phyloP scores from a whole-genome alignment of 2,329 filamentous ascomycete species.

The Colletotrichum filicis region DNA sequence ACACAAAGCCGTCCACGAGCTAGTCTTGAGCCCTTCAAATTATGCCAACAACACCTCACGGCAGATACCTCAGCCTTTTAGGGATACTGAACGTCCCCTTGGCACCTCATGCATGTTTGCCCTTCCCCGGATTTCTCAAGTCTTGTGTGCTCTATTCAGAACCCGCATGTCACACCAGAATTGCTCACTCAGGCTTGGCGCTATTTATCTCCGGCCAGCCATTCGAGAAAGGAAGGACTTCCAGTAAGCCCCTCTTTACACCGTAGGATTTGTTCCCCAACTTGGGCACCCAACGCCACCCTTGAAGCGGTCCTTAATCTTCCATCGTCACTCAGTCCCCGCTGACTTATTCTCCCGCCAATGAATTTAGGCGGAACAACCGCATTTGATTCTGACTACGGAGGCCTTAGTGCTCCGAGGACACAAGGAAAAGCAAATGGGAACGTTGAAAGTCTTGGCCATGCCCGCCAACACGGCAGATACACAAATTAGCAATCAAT shows the following conservation, averaged over 20 bases:
- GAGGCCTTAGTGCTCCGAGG: neutral
- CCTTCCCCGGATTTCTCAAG: slow-evolving; percentile 19
- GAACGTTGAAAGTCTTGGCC: slow-evolving; percentile 16
- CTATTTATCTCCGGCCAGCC: slow-evolving; percentile 14
- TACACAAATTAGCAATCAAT: slow-evolving; percentile 1
- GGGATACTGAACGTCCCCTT: neutral
- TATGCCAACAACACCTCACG: neutral
- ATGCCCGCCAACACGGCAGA: slow-evolving; percentile 10
- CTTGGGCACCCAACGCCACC: slow-evolving; percentile 14
- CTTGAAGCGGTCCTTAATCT: slow-evolving; percentile 22
- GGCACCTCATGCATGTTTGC: neutral
- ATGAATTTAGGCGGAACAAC: neutral
- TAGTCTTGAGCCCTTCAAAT: neutral
- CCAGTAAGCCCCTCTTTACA: slow-evolving; percentile 20
- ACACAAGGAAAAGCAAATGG: neutral
- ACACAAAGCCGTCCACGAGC: neutral
- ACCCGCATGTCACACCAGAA: slow-evolving; percentile 7
- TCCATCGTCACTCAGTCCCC: slow-evolving; percentile 23
- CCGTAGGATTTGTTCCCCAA: slow-evolving; percentile 25
- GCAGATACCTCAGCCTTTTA: slow-evolving; percentile 4
- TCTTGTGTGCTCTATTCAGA: neutral
- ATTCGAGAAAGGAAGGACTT: slow-evolving; percentile 17
- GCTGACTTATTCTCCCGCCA: slow-evolving; percentile 22
- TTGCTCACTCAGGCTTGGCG: slow-evolving; percentile 20
- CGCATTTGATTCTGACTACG: neutral